These are phyloP conservation scores for Penicillium sp. DNA, from an alignment of 2,329 filamentous ascomycete species.

Conservation along the genomic window DNA sequence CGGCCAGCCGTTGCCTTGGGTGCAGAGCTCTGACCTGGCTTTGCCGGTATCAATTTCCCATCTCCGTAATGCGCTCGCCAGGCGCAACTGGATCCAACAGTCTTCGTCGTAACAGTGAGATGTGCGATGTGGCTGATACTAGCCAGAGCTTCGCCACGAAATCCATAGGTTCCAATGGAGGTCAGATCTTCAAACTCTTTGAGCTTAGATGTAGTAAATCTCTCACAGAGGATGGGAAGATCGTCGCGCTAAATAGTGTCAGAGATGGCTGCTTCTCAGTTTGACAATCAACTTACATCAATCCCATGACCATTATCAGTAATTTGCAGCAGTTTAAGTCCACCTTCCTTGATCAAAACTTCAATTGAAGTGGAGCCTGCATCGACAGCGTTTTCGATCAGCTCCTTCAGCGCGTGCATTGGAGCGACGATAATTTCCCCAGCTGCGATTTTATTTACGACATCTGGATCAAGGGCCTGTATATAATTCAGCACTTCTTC, in stretches of 20 bases:
- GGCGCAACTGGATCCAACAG: constrained; percentile 79
- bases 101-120: constrained; percentile 90
- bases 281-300: constrained; percentile 58
- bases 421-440: constrained; percentile 98
- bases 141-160: constrained; percentile 90
- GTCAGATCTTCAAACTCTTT: constrained; percentile 89
- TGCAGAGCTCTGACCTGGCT: constrained; percentile 81
- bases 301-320: constrained; percentile 97
- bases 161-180: constrained; percentile 93
- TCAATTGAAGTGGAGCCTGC: constrained; percentile 92
- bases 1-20: constrained; percentile 86
- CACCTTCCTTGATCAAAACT: constrained; percentile 89
- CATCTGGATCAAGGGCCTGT: constrained; percentile 82
- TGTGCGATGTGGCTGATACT: constrained; percentile 99
- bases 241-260: constrained; percentile 70
- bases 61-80: constrained; percentile 87
- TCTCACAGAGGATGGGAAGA: constrained; percentile 84
- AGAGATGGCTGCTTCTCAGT: background rate
- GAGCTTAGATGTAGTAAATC: constrained; percentile 95
- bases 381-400: constrained; percentile 96
- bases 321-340: constrained; percentile 91
- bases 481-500: background rate
- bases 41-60: constrained; percentile 76
- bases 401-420: constrained; percentile 90
- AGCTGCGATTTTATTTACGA: constrained; percentile 97